Evolutionary conservation across 2,329 filamentous ascomycete genomes (phyloP).

Genomic region (Didymella segeticola): DNA sequence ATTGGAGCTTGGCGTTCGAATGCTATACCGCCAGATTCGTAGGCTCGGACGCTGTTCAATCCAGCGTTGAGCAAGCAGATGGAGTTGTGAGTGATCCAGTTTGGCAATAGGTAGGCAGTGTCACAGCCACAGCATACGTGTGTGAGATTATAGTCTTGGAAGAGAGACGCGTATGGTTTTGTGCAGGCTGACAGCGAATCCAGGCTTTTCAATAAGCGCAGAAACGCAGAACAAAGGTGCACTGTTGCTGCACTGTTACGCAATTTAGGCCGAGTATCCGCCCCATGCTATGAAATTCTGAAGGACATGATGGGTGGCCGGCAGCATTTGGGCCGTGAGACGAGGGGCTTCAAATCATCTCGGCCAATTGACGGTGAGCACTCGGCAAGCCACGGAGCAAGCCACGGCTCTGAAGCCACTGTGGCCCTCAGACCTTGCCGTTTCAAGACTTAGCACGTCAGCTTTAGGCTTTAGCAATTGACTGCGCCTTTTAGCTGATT

Average conservation of each 20-base stretch:
- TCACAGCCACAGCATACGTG: conserved; percentile 15
- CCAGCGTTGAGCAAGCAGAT: conserved; percentile 17
- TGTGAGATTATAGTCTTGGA: conserved; percentile 1
- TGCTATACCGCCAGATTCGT: conserved; percentile 19
- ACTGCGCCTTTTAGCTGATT: conserved; percentile 12
- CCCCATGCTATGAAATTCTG: conserved; percentile 3
- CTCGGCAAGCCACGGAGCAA: conserved; percentile 2
- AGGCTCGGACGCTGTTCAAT: conserved; percentile 18
- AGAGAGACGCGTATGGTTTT: conserved; percentile 12
- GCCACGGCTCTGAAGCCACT: neutral
- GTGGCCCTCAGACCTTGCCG: neutral
- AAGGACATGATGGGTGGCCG: conserved; percentile 16
- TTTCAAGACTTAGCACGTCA: neutral
- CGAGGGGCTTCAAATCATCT: conserved; percentile 1
- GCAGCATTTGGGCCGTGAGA: conserved; percentile 12
- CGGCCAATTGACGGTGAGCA: conserved; percentile 13
- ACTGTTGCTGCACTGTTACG: conserved; percentile 13
- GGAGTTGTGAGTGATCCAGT: conserved; percentile 19
- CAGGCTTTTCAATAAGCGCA: conserved; percentile 10
- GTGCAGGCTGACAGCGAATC: conserved; percentile 12
- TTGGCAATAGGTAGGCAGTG: conserved; percentile 4
- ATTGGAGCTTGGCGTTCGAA: conserved; percentile 9
- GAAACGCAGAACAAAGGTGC: no score
- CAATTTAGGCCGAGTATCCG: conserved; percentile 18
- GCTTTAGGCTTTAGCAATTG: neutral